Evolutionary conservation across 192 early-diverging fungal species (phyloP).

Genomic region (Rhizophagus clarus): DNA sequence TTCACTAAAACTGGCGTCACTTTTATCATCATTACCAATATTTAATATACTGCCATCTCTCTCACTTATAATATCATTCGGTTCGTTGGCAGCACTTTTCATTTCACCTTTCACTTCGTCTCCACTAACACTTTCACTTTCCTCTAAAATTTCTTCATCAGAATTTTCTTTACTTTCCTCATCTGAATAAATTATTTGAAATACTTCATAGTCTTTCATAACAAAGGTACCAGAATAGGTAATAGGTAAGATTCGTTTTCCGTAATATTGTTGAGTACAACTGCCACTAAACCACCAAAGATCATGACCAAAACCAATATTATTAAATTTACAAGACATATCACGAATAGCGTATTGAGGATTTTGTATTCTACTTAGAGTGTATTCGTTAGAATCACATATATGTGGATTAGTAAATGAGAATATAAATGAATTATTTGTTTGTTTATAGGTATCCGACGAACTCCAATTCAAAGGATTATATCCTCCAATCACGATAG

Average conservation of each 20-base stretch:
- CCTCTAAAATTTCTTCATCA: neutral
- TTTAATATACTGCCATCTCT: neutral
- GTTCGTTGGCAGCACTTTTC: neutral
- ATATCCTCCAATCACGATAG: constrained; percentile 26
- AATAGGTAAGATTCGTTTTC: neutral
- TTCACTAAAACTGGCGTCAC: neutral
- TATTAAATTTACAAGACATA: neutral
- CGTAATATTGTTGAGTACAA: neutral
- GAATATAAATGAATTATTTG: constrained; percentile 28
- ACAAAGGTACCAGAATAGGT: neutral
- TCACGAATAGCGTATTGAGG: neutral
- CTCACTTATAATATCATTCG: neutral
- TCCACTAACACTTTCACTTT: neutral
- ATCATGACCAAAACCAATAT: neutral
- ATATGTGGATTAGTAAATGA: neutral
- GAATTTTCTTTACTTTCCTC: neutral
- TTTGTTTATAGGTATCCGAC: constrained; percentile 5
- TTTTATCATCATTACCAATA: neutral
- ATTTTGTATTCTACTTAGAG: neutral
- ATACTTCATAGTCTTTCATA: neutral
- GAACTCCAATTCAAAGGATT: constrained; percentile 35
- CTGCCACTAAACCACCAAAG: neutral
- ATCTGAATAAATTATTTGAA: neutral
- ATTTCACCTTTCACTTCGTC: neutral
- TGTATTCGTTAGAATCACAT: neutral